These are phyloP conservation scores for Mangifera indica DNA, from an alignment of 345 rosid species.

Conservation along the genomic window DNA sequence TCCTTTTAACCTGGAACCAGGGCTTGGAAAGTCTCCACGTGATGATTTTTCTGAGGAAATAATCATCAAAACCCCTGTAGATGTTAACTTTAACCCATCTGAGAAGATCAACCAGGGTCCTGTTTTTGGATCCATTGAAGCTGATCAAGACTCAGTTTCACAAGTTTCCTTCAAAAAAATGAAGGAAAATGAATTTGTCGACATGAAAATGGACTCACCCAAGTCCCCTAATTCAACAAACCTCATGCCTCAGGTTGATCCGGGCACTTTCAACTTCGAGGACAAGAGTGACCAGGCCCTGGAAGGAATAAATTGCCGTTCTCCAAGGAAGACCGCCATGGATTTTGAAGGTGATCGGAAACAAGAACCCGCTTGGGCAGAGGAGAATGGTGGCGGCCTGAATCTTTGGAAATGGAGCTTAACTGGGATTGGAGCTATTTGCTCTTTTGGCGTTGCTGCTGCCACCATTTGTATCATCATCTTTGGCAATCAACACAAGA, in stretches of 20 bases:
- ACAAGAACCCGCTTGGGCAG: constrained; percentile 28
- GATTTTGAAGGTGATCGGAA: constrained; percentile 16
- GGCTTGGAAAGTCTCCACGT: constrained; percentile 21
- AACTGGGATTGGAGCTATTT: constrained; percentile 82
- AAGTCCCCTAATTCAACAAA: constrained; percentile 39
- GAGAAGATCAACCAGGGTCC: constrained; percentile 39
- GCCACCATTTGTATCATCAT: constrained; percentile 72
- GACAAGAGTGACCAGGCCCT: constrained; percentile 26
- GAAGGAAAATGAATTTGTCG: constrained; percentile 87
- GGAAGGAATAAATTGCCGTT: constrained; percentile 30
- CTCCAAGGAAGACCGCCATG: constrained; percentile 39
- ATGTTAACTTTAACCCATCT: constrained; percentile 16
- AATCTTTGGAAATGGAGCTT: constrained; percentile 81
- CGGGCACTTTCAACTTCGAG: constrained; percentile 40
- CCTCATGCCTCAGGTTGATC: constrained; percentile 41
- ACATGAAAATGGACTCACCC: constrained; percentile 88
- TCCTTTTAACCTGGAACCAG: constrained; percentile 63
- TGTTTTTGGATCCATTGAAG: constrained; percentile 22
- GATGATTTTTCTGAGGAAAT: constrained; percentile 14
- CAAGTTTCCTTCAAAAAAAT: constrained; percentile 84
- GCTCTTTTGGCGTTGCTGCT: constrained; percentile 90
- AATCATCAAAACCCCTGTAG: constrained; percentile 23
- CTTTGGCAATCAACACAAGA: constrained; percentile 56
- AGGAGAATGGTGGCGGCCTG: constrained; percentile 39
- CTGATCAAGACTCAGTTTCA: constrained; percentile 63